Evolutionary conservation across 441 rosid species (phyloP), one percentile per base, ranked within the genome.

Genomic region (Corymbia calophylla): DNA sequence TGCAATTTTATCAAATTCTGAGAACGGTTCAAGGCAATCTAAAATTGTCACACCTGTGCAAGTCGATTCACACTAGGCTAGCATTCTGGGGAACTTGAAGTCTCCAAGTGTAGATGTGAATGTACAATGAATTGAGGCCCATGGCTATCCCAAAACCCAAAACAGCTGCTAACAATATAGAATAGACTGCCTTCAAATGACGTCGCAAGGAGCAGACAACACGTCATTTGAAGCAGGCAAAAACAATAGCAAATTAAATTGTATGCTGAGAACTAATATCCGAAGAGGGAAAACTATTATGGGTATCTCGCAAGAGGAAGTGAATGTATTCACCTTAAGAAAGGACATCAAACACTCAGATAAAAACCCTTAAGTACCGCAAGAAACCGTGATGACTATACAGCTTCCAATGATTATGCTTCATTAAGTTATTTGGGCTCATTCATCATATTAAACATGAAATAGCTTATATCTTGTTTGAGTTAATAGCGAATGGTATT

Each of bases 121-220:
- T 92, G 86, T 94, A 97, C 90, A 98, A 89, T 8, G 96, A 93
- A 93, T 98, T 97, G 91, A 97, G 88, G 91, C 95, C 88, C 94
- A 95, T 96, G 1, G 98, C 95, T 85, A 93, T 89, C 73, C 96
- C 99, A 82, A 98, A 96, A 88, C 98, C 97, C 93, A 96, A 85
- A 86, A 95, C 93, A 39, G 98, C 93, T 35, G 99, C 93, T 56
- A 96, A 93, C 84, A 96, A 89, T 92, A 98, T 92, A 0, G 99
- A 92, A 53, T 91, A 93, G 54, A 95, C 91, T 53, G 97, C 93
- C 89, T 94, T 93, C 89, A 96, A 89, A 88, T 91, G 94, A 91
- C 96, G 92, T 99, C 95, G 99, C 93, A 92, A 91, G 19, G 88
- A 90, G 81, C 53, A 88, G 87, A 47, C 58, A 55, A 15, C n/a